Evolutionary conservation across 441 rosid species (phyloP), one percentile per base, ranked within the genome.

Genomic region (Brassica hybrid): DNA sequence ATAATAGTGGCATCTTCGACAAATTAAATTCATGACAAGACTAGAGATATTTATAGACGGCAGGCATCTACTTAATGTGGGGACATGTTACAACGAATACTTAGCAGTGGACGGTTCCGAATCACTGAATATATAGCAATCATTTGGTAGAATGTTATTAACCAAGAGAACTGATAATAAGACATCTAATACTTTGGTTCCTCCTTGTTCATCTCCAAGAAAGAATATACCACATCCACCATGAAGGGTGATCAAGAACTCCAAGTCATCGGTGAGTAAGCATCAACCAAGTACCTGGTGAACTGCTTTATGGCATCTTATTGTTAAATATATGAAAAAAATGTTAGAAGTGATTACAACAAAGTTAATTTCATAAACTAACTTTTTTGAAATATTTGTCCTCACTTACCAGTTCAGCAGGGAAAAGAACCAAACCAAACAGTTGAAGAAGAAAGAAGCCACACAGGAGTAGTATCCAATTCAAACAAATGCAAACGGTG

Each of bases 401-500:
- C 61, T 18, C 13, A 56, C 25, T 56, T 8, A 23, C 74, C 78
- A 78, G 81, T 78, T 73, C 78, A 73, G 36, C 81, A 73, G 14
- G 78, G 5, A 50, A 73, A 69, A 68, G 71, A 68, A 69, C 13
- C 71, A 79, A 69, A 52, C 18, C 54, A 30, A 69, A 18, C 65
- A 52, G 71, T 8, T 61, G 30, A 64, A 12, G 73, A 69, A 2
- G 25, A 79, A 69, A 48, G 57, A 74, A 67, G 66, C 62, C 62
- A 57, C 4, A 21, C 59, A 64, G 23, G 41, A 72, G 80, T 64
- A 72, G 80, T 64, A 43, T 43, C 74, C 50, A 27, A 56, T 69
- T 62, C 77, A 19, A 59, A 59, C 60, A 74, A n/a, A 18, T 74
- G 70, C 68, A 76, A 65, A 72, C 16, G 82, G 74, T 78, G 84